Evolutionary conservation across 2,329 filamentous ascomycete genomes (phyloP), one percentile per base, ranked within the genome.

Genomic region (Alternaria sp.): DNA sequence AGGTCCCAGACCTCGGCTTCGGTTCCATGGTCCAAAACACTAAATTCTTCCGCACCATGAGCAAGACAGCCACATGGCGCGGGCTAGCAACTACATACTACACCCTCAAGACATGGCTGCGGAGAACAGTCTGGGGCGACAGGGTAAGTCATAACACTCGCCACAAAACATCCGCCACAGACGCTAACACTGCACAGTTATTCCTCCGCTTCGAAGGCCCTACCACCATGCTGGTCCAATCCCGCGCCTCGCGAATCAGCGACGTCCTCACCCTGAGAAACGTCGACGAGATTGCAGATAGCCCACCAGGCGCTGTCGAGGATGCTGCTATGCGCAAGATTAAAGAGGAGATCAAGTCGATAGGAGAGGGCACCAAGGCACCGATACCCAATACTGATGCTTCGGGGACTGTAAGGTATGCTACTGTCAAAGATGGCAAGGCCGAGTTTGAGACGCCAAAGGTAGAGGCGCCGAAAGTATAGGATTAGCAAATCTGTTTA

Each of bases 141-240:
- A 83, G 94, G 64, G 87, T 89, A 81, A 70, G 83, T 22, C 22
- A 22, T 22, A 1, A 18, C 20, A 3, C 20, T 22, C 20, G 20
- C 20, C 20, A 22, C 20, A 5, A 22, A 22, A 1, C 22, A 22
- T 4, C 22, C 22, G 22, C 22, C 30, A 38, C 28, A 41, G 8
- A 18, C 12, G 44, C 67, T 74, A 62, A 75, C 51, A 10, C 16
- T 25, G 25, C 41, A 11, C 62, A 88, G 80, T 84, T 98, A 27
- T 98, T 98, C 80, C 83, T 99, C 32, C 91, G 92, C 74, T 97
- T 99, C 76, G 87, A 90, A 58, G 95, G 95, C 0, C 95, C 95
- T 2, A 87, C 87, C 6, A 97, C 92, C 2, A 87, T 99, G 50
- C 85, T 98, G 44, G 83, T 99, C 72, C 96, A 97, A 65, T 96